These are phyloP conservation scores for Vaccinium corymbosum DNA, from an alignment of 148 eudicot genomes.

Conservation along the genomic window DNA sequence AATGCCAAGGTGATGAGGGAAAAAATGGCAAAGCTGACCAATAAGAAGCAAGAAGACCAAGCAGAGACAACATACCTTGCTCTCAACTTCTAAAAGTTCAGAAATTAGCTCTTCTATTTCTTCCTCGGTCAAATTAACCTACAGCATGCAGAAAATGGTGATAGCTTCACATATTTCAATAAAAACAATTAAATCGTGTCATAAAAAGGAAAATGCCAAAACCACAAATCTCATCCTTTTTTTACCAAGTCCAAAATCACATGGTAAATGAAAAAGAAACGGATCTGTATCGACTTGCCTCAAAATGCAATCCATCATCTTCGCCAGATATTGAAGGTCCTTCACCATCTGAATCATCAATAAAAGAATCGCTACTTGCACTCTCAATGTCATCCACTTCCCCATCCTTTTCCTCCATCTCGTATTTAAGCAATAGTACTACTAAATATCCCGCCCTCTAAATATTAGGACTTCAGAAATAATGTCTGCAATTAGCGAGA, in stretches of 20 bases:
- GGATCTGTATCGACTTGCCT: constrained; percentile 40
- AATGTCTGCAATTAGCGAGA: background rate
- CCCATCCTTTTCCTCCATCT: constrained; percentile 29
- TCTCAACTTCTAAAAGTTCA: constrained; percentile 81
- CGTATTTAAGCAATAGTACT: background rate
- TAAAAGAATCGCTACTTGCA: constrained; percentile 39
- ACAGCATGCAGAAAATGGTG: constrained; percentile 9
- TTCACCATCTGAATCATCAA: constrained; percentile 37
- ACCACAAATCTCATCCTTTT: background rate
- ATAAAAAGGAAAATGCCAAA: background rate
- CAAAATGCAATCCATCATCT: constrained; percentile 36
- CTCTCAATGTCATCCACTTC: constrained; percentile 35
- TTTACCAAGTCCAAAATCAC: background rate
- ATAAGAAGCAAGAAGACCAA: background rate
- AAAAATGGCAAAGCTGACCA: background rate
- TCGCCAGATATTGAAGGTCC: constrained; percentile 31
- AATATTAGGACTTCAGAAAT: constrained; percentile 6
- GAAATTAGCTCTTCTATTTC: constrained; percentile 78
- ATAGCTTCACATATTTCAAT: constrained; percentile 2
- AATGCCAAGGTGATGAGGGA: background rate
- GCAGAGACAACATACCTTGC: constrained; percentile 54
- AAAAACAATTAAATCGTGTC: background rate
- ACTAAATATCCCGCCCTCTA: background rate
- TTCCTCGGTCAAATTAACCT: constrained; percentile 77
- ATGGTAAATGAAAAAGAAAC: background rate